Evolutionary conservation across 805 yeast species (phyloP), one percentile per base, ranked within the genome.

Genomic region (Pichia heedii): DNA sequence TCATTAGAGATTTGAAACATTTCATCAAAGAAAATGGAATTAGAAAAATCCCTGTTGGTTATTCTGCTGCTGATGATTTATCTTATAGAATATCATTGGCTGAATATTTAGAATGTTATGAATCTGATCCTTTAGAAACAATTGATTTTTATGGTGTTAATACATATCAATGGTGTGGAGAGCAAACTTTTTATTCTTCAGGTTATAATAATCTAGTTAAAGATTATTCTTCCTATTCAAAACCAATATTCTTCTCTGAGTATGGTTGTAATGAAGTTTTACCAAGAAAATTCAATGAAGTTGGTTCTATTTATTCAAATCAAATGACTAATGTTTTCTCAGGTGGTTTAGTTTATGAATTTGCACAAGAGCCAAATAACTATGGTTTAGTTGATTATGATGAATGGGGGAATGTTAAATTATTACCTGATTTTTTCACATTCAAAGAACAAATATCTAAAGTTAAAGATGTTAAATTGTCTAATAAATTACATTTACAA

Each of bases 21-120:
- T 90, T 83, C 57, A 79, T 86, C 48, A 58, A 65, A 9, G 54
- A 58, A 22, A 76, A 85, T 54, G 62, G 78, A 4, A 73, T 77
- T 2, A 71, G 98, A 43, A 55, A 56, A 13, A 75, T 90, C 16
- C 97, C 97, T 0, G 85, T 90, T 32, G 97, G 97, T 0, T 90
- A 90, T 60, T 87, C 97, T 0, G 97, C 97, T 0, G 97, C 97
- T 1, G 97, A 90, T 63, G 97, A 89, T 56, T 70, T 89, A 47
- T 63, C 70, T 41, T 89, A 76, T 62, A 70, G 97, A 54, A 74
- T 76, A 9, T 74, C 96, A 0, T 69, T 89, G 39, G 82, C 96
- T 0, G 73, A 77, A 45, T 90, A 84, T 58, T 70, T 90, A 44
- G 90, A 82, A 54, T 89, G 97, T 55, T 73, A 78, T 21, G 78